Evolutionary conservation across 352 stramenopile species (phyloP).

Genomic region (Phytophthora brassicae): DNA sequence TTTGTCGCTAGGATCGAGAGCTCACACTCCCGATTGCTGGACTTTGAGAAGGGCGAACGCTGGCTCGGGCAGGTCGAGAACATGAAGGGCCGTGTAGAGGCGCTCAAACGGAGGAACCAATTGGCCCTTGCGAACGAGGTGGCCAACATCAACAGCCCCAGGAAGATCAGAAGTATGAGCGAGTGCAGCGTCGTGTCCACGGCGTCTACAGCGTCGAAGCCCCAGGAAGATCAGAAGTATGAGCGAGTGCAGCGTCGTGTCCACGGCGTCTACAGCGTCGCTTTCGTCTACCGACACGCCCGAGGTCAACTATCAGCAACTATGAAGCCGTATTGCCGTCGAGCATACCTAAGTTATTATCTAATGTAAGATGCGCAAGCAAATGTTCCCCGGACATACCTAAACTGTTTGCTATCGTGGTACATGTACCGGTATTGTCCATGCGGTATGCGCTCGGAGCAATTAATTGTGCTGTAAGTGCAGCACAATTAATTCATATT

Average conservation of each 20-base stretch:
- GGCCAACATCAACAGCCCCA: conserved; percentile 10
- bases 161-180: conserved; percentile 37
- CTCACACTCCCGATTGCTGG: conserved; percentile 33
- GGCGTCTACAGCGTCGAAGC: conserved; percentile 32
- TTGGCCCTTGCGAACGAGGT: conserved; percentile 24
- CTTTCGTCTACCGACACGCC: conserved; percentile 34
- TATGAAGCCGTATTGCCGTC: background rate
- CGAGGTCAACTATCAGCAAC: conserved; percentile 29
- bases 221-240: conserved; percentile 33
- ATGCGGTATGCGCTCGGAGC: too few relatives aligned
- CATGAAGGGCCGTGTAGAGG: conserved; percentile 35
- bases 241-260: conserved; percentile 39
- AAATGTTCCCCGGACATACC: too few relatives aligned
- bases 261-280: conserved; percentile 34
- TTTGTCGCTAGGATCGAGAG: conserved; percentile 34
- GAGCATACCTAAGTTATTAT: conserved; percentile 39
- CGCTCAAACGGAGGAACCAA: conserved; percentile 31
- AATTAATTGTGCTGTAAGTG: too few relatives aligned
- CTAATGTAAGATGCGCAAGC: conserved; percentile 33
- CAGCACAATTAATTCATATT: too few relatives aligned
- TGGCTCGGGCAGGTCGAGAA: conserved; percentile 35
- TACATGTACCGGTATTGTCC: too few relatives aligned
- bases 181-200: conserved; percentile 39
- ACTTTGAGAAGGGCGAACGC: conserved; percentile 39
- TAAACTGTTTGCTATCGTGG: too few relatives aligned